Percentiles rank a stretch among this genome's conserved stretches.
phyloP scores from a whole-genome alignment of 1,139 yeast genomes.

The Wickerhamomyces sp. region DNA sequence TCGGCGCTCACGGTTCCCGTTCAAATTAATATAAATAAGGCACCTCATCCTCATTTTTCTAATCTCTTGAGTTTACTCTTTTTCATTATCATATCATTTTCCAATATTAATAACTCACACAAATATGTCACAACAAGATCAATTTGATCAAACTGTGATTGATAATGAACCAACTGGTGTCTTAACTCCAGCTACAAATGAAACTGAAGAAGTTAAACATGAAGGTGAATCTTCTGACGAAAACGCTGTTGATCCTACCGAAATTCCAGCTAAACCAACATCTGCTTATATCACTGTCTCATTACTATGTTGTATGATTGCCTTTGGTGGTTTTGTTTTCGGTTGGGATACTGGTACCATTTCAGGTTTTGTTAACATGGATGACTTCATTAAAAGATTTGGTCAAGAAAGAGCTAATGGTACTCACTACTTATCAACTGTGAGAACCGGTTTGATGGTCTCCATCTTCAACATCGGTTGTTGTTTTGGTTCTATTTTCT shows the following conservation, averaged over 20 bases:
- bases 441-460: constrained; percentile 59
- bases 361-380: constrained; percentile 72
- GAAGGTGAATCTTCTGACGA: background rate
- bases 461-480: constrained; percentile 71
- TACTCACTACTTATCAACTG: constrained; percentile 40
- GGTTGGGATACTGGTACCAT: constrained; percentile 82
- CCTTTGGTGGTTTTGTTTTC: constrained; percentile 67
- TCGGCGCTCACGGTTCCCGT: no score
- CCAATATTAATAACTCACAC: background rate
- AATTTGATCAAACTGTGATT: background rate
- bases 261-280: constrained; percentile 36
- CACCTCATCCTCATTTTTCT: background rate
- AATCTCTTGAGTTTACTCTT: background rate
- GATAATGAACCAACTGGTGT: constrained; percentile 1
- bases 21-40: no score
- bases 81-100: background rate
- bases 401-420: constrained; percentile 34
- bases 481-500: constrained; percentile 59
- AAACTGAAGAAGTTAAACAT: background rate
- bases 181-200: constrained; percentile 3
- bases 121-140: background rate
- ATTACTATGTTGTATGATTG: constrained; percentile 40
- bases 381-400: constrained; percentile 52
- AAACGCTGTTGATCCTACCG: background rate
- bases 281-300: constrained; percentile 41